Evolutionary conservation across 176 grass and related monocot species (phyloP).

Genomic region (Triticum monococcum): DNA sequence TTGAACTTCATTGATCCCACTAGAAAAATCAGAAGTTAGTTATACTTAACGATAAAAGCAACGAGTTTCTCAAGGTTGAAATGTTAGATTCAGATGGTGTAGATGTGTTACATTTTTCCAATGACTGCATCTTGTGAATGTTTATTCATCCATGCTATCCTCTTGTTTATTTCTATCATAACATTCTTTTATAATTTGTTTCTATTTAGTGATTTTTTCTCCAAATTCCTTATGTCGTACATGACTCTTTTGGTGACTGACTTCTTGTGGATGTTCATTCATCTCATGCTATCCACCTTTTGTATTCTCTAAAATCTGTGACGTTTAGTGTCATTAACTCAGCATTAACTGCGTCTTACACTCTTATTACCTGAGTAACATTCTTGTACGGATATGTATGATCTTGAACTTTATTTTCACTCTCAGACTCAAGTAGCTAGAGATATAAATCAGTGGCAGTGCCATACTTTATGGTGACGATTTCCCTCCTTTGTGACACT

Average conservation of each 20-base stretch:
- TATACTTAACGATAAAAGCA: not conserved
- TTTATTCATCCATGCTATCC: not conserved
- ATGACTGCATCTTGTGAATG: not conserved
- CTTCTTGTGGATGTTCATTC: conserved; percentile 8
- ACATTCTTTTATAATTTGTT: not conserved
- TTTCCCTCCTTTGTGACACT: not conserved
- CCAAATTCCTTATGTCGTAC: not conserved
- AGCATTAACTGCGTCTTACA: not conserved
- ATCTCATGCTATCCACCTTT: not conserved
- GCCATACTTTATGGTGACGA: not conserved
- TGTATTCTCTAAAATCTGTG: not conserved
- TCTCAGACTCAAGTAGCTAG: conserved; percentile 1
- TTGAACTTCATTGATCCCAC: not conserved
- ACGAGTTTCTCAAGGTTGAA: conserved; percentile 27
- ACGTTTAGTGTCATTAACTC: not conserved
- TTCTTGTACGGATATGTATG: not conserved
- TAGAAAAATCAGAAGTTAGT: not conserved
- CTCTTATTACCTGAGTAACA: not conserved
- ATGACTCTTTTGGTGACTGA: not conserved
- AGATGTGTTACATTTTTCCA: not conserved
- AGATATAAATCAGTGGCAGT: conserved; percentile 4
- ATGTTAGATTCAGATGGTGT: conserved; percentile 48
- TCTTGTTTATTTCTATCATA: not conserved
- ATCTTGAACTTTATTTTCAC: not conserved
- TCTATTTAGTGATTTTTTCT: not conserved